Conservation (phyloP, 192 early-diverging fungal genomes). For the Entophlyctis luteolus region DNA sequence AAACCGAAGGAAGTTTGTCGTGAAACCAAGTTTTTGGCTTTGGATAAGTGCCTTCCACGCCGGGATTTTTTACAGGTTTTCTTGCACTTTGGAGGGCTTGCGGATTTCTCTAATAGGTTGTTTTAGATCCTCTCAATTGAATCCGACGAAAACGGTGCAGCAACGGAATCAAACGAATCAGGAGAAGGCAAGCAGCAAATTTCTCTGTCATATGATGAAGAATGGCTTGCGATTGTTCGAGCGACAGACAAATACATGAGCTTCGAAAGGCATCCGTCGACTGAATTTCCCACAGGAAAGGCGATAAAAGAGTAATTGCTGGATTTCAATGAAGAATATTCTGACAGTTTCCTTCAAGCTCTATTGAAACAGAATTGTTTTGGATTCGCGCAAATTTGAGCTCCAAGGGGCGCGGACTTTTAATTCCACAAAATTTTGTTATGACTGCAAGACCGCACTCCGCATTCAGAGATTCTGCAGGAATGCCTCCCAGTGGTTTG, state of each 20-base stretch:
- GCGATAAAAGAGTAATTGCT: slow-evolving; percentile 39
- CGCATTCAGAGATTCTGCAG: background rate
- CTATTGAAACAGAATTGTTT: slow-evolving; percentile 41
- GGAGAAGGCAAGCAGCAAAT: background rate
- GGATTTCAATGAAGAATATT: background rate
- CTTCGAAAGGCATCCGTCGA: slow-evolving; percentile 33
- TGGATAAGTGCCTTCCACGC: slow-evolving; percentile 88
- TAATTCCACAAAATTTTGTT: slow-evolving; percentile 77
- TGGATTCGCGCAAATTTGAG: slow-evolving; percentile 68
- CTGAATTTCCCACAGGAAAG: slow-evolving; percentile 44
- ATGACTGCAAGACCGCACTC: slow-evolving; percentile 57
- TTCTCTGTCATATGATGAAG: slow-evolving; percentile 65
- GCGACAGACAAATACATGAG: slow-evolving; percentile 42
- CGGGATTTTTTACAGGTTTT: slow-evolving; percentile 79
- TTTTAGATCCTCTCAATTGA: background rate
- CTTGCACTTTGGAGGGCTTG: background rate
- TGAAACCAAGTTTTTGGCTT: slow-evolving; percentile 76
- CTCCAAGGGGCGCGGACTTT: slow-evolving; percentile 47
- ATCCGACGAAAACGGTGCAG: background rate
- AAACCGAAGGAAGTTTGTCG: background rate
- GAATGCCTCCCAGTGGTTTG: background rate
- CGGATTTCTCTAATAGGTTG: background rate
- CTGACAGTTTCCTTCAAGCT: background rate
- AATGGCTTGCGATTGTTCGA: slow-evolving; percentile 57
- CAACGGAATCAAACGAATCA: background rate